Evolutionary conservation across 345 rosid genomes (phyloP).

Genomic region (Noccaea caerulescens): DNA sequence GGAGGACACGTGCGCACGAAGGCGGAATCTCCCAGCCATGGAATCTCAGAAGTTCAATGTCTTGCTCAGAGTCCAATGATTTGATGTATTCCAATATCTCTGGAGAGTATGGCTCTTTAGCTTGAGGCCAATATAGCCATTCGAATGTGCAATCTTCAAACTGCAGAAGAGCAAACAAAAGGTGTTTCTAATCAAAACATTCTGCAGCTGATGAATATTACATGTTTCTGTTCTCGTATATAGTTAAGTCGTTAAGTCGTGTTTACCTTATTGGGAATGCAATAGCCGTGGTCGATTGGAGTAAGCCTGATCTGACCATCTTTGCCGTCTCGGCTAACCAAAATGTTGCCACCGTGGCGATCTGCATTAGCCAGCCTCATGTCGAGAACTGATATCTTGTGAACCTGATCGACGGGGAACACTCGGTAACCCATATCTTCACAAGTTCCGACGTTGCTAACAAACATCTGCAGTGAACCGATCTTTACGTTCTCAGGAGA

Average conservation of each 20-base stretch:
- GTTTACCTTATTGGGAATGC: slow-evolving; percentile 76
- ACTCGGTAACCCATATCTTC: slow-evolving; percentile 82
- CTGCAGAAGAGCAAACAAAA: slow-evolving; percentile 43
- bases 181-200: slow-evolving; percentile 9
- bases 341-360: slow-evolving; percentile 88
- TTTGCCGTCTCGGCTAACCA: slow-evolving; percentile 59
- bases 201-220: neutral
- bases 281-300: slow-evolving; percentile 92
- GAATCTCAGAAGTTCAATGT: slow-evolving; percentile 62
- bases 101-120: slow-evolving; percentile 63
- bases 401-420: slow-evolving; percentile 79
- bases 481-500: slow-evolving; percentile 56
- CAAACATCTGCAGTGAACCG: slow-evolving; percentile 86
- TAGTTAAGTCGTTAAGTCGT: neutral
- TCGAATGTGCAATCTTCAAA: slow-evolving; percentile 94
- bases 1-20: slow-evolving; percentile 54
- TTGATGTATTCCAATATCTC: slow-evolving; percentile 63
- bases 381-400: slow-evolving; percentile 87
- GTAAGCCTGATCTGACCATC: slow-evolving; percentile 56
- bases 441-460: slow-evolving; percentile 76
- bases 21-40: slow-evolving; percentile 77
- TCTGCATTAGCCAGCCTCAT: slow-evolving; percentile 95
- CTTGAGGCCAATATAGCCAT: slow-evolving; percentile 96
- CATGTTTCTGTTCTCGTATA: neutral
- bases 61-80: slow-evolving; percentile 64